Percentiles rank a stretch among this genome's conserved stretches.
Conservation (phyloP, 306 rosid genomes). For the Fragaria ananassa region DNA sequence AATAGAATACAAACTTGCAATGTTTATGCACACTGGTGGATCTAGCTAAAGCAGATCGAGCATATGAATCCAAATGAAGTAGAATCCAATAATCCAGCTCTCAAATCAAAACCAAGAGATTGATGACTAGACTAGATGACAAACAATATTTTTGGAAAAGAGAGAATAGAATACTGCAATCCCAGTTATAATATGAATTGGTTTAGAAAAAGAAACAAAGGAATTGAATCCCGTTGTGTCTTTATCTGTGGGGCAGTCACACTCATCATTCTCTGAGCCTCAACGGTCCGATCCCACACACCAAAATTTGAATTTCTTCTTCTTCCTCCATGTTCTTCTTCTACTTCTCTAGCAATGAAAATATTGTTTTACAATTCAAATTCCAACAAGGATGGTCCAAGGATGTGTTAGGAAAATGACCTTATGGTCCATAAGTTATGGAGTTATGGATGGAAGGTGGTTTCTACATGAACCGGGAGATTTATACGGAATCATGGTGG, state of each 20-base stretch:
- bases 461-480: too few relatives aligned
- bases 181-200: not conserved
- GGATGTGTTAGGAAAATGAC: not conserved
- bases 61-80: not conserved
- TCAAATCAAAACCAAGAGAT: slow-evolving; percentile 6
- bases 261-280: not conserved
- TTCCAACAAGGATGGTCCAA: not conserved
- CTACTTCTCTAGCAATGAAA: not conserved
- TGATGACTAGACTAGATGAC: not conserved
- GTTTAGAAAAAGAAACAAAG: not conserved
- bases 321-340: too few relatives aligned
- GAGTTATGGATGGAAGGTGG: not conserved
- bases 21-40: not conserved
- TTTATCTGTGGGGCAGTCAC: not conserved
- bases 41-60: not conserved
- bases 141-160: not conserved
- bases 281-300: not conserved
- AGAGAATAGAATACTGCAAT: not conserved
- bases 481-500: too few relatives aligned
- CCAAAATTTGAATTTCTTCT: not conserved
- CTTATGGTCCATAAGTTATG: not conserved
- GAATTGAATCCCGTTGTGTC: not conserved
- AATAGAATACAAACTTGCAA: not conserved
- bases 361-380: not conserved
- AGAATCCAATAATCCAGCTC: not conserved